Percentiles rank a stretch among this genome's conserved stretches.
Conservation (phyloP, 1,139 yeast genomes). For the Scheffersomyces lignicola region DNA sequence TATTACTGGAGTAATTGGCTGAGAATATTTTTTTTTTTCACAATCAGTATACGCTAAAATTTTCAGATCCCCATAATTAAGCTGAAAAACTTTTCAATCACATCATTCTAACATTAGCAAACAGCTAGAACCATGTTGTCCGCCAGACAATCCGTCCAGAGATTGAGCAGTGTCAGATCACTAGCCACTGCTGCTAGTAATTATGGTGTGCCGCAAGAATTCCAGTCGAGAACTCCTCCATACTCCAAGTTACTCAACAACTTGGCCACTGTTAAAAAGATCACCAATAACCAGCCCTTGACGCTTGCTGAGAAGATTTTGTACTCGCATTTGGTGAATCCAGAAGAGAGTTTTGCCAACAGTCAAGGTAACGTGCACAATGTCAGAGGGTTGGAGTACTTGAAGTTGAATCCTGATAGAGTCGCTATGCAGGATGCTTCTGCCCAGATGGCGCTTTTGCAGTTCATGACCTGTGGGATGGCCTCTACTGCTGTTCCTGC, state of each 20-base stretch:
- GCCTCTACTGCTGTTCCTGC: conserved; percentile 85
- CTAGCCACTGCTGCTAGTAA: conserved; percentile 36
- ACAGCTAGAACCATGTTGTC: conserved; percentile 12
- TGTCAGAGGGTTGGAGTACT: conserved; percentile 80
- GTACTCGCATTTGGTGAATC: conserved; percentile 85
- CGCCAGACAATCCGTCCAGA: conserved; percentile 8
- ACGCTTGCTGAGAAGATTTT: conserved; percentile 92
- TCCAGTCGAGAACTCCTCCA: conserved; percentile 77
- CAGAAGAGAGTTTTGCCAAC: conserved; percentile 69
- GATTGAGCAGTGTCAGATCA: conserved; percentile 14
- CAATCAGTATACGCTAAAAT: not conserved
- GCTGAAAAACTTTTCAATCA: not conserved
- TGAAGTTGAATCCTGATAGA: conserved; percentile 93
- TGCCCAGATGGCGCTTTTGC: conserved; percentile 95
- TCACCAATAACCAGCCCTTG: conserved; percentile 70
- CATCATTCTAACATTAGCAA: too few relatives aligned
- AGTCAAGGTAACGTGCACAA: conserved; percentile 48
- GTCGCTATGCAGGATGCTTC: conserved; percentile 99
- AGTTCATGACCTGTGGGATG: conserved; percentile 96
- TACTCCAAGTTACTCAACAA: conserved; percentile 72
- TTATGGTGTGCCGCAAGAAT: conserved; percentile 56
- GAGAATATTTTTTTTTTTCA: not conserved
- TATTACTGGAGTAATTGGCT: conserved; percentile 12
- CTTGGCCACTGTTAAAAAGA: conserved; percentile 58
- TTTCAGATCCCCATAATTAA: conserved; percentile 1